phyloP scores from a whole-genome alignment of 139 green algal species.

The Bryopsis sp. region DNA sequence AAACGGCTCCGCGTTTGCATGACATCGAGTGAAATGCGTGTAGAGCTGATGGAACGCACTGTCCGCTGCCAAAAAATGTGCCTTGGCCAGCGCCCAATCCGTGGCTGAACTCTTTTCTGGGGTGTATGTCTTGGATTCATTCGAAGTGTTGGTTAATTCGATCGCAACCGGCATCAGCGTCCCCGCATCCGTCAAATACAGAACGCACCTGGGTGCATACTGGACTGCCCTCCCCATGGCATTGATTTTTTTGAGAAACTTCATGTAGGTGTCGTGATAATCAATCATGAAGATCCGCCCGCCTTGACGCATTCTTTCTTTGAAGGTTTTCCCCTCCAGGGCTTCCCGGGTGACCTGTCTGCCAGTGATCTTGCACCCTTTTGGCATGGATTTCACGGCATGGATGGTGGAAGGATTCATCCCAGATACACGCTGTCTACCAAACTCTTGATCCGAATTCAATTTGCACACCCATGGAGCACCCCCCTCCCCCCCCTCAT shows the following conservation, averaged over 20 bases:
- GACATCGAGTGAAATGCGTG: constrained; percentile 36
- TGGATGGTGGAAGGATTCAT: constrained; percentile 26
- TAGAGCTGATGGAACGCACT: constrained; percentile 36
- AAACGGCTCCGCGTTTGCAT: constrained; percentile 37
- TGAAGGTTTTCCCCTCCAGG: not conserved
- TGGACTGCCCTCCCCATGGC: not conserved
- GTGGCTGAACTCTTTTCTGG: not conserved
- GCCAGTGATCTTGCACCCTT: constrained; percentile 21
- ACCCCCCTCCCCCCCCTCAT: too few relatives aligned
- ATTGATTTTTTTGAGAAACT: not conserved
- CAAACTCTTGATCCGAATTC: constrained; percentile 28
- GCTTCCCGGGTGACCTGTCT: constrained; percentile 11
- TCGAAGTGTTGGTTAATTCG: constrained; percentile 26
- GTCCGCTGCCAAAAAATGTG: constrained; percentile 22
- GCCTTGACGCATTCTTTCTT: not conserved
- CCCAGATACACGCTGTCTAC: constrained; percentile 31
- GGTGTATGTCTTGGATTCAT: constrained; percentile 4
- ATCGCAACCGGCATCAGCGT: constrained; percentile 31
- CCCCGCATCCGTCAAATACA: not conserved
- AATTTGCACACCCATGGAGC: too few relatives aligned
- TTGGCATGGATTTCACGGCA: constrained; percentile 22
- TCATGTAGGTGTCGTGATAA: not conserved
- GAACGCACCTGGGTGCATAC: not conserved
- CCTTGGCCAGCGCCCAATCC: constrained; percentile 15
- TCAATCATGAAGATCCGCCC: not conserved